A percentile compares a stretch with the other conserved stretches of the same genome.
These are phyloP conservation scores for Sedum album DNA, from an alignment of 164 flowering plant genomes.

Conservation along the genomic window DNA sequence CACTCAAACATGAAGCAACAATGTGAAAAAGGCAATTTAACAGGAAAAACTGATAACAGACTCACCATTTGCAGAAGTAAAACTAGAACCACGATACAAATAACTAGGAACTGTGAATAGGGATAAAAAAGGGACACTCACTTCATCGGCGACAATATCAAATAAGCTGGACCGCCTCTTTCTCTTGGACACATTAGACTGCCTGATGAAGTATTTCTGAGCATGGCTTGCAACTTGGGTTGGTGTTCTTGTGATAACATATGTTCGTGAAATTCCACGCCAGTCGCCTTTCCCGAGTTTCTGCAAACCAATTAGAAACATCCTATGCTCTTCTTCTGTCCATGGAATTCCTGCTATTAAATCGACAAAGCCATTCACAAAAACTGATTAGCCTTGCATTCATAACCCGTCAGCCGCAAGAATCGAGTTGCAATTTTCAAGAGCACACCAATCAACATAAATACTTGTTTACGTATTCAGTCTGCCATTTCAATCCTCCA, in stretches of 20 bases:
- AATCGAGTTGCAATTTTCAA: neutral
- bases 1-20: neutral
- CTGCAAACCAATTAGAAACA: conserved; percentile 79
- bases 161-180: conserved; percentile 84
- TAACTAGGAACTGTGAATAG: neutral
- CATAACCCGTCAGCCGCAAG: neutral
- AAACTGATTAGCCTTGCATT: neutral
- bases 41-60: neutral
- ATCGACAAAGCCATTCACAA: conserved; percentile 2
- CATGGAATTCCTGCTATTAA: conserved; percentile 58
- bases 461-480: neutral
- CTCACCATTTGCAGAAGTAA: neutral
- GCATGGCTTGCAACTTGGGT: conserved; percentile 95
- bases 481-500: neutral
- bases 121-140: conserved; percentile 21
- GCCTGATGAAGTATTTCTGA: conserved; percentile 83
- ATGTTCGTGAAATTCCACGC: conserved; percentile 89
- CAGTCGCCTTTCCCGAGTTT: conserved; percentile 96
- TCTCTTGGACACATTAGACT: conserved; percentile 61
- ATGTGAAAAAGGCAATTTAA: neutral
- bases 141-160: conserved; percentile 77
- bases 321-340: conserved; percentile 91
- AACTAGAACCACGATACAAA: neutral
- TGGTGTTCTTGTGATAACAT: conserved; percentile 76
- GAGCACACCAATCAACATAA: neutral